Conservation (phyloP, 2,329 filamentous ascomycete genomes). For the Teratosphaeria viscida region DNA sequence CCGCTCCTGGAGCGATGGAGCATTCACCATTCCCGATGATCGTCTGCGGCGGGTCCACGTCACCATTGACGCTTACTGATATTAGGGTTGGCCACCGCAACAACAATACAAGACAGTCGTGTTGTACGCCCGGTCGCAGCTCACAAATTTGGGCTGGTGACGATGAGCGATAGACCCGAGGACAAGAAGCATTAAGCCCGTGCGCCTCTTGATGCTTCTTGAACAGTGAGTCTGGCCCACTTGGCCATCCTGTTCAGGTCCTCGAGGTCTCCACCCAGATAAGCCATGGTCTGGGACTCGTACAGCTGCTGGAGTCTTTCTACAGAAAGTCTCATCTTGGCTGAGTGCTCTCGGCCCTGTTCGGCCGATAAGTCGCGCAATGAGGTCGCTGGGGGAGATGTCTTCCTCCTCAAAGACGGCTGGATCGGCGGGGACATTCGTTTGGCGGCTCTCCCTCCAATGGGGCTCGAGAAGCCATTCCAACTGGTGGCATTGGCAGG, state of each 20-base stretch:
- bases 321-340: conserved; percentile 18
- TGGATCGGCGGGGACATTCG: conserved; percentile 4
- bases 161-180: no score
- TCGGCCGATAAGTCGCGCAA: conserved; percentile 20
- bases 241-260: conserved; percentile 1
- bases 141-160: no score
- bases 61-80: not conserved
- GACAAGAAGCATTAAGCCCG: not conserved
- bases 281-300: conserved; percentile 22
- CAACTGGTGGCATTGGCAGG: conserved; percentile 1
- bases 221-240: not conserved
- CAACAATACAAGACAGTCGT: not conserved
- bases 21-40: not conserved
- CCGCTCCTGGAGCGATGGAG: not conserved
- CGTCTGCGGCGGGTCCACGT: not conserved
- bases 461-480: conserved; percentile 5
- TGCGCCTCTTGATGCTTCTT: not conserved
- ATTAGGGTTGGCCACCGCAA: no score
- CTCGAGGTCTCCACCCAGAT: conserved; percentile 13
- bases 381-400: conserved; percentile 15
- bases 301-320: conserved; percentile 20
- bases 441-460: not conserved
- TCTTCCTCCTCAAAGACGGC: conserved; percentile 12
- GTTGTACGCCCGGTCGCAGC: no score
- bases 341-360: conserved; percentile 6